Base-by-base conservation (phyloP, 129 eudicot genomes). In the Deinandra increscens region DNA sequence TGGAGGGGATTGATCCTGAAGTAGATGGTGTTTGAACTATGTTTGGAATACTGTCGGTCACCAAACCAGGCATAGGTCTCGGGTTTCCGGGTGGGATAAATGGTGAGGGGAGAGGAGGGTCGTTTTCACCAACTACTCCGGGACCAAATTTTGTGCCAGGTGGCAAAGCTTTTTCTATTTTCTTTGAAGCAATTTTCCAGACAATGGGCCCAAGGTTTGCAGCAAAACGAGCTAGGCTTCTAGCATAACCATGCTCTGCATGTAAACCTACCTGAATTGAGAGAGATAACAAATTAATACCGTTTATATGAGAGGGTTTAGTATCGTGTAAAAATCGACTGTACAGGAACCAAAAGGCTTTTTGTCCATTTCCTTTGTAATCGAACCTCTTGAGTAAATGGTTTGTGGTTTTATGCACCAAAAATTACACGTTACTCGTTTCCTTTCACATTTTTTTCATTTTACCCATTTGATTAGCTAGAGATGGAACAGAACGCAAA, bases 171-270 rank as follows among this genome's bases (percentile, higher is more conserved):
- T 79, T 66, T 66, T 81, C 87, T 3, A 94, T 74, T 66, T 87
- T 94, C 77, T 77, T 85, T 1, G 97, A 82, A 38, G 99, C 99
- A 22, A 85, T 56, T 75, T 87, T 87, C 99, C 97, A 94, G 3
- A 78, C 96, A 43, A 85, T 81, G 6, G 99, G 99, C 41, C 99
- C 99, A 44, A 94, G 93, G 39, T 85, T 75, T 44, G 90, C 84
- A 11, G 99, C 99, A 75, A 81, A 94, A n/a, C 92, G 88, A 31
- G 97, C 97, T 51, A 94, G 74, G 80, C 99, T 94, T 84, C 99
- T 86, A 46, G 97, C 96, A 76, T 94, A 94, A 38, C 89, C 88
- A 72, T 85, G 86, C 66, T 90, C 99, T 2, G 82, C 34, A 44
- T 87, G 95, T 45, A 89, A 80, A 66, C 96, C 97, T 9, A 90